Evolutionary conservation across 805 yeast genomes (phyloP).

Genomic region (Kluyveromyces nonfermentans): DNA sequence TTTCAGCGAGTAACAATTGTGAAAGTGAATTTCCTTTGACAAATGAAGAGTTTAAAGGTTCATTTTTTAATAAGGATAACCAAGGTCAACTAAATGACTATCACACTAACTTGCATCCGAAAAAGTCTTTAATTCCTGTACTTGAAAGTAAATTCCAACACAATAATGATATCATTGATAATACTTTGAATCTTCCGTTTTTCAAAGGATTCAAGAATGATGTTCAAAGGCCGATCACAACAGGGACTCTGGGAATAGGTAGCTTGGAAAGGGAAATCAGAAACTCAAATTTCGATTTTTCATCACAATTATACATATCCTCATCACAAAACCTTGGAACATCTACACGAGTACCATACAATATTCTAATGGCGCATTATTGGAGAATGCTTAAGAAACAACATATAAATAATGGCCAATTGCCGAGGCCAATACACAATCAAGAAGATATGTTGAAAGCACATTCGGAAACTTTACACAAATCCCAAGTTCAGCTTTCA

Average conservation of each 20-base stretch:
- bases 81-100: neutral
- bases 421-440: neutral
- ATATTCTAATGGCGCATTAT: neutral
- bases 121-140: neutral
- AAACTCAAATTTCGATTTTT: conserved; percentile 4
- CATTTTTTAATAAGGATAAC: neutral
- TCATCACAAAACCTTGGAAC: neutral
- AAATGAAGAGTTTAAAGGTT: conserved; percentile 5
- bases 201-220: conserved; percentile 2
- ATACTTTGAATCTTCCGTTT: neutral
- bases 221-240: conserved; percentile 2
- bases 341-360: neutral
- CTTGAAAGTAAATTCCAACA: neutral
- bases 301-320: neutral
- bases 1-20: neutral
- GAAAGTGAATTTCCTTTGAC: conserved; percentile 8
- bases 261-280: conserved; percentile 14
- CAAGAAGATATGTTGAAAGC: conserved; percentile 1
- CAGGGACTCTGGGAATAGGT: conserved; percentile 3
- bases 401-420: conserved; percentile 3
- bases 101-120: neutral
- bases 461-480: conserved; percentile 1
- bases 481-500: conserved; percentile 2
- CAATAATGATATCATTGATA: neutral
- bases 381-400: conserved; percentile 3